Conservation (phyloP, 306 rosid species). For the Fragaria nilgerrensis region DNA sequence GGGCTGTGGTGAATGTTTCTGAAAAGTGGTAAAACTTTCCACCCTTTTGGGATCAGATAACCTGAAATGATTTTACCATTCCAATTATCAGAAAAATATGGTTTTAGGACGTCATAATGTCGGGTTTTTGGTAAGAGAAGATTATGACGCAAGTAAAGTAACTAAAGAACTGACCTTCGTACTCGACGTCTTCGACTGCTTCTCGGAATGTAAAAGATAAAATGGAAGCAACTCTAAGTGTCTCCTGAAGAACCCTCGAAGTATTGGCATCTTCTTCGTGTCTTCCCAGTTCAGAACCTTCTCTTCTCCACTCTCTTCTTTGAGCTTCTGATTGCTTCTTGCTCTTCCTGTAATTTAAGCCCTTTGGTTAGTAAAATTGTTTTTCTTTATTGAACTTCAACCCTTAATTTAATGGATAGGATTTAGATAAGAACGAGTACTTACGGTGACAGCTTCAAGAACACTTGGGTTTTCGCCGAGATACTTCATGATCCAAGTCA, state of each 20-base stretch:
- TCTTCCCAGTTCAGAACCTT: slow-evolving; percentile 72
- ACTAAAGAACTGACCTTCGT: slow-evolving; percentile 54
- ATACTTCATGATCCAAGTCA: slow-evolving; percentile 89
- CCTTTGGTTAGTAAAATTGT: neutral
- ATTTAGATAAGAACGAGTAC: slow-evolving; percentile 18
- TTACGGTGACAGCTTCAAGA: slow-evolving; percentile 81
- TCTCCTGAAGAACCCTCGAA: slow-evolving; percentile 84
- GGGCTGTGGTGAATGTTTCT: slow-evolving; percentile 93
- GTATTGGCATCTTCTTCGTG: slow-evolving; percentile 83
- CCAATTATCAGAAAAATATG: neutral
- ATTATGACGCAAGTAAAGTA: neutral
- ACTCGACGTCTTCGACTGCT: slow-evolving; percentile 88
- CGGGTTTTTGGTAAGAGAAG: too few relatives aligned
- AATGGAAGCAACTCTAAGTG: slow-evolving; percentile 87
- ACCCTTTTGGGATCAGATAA: slow-evolving; percentile 90
- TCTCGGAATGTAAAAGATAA: slow-evolving; percentile 94
- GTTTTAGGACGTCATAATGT: neutral
- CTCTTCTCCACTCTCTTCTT: slow-evolving; percentile 46
- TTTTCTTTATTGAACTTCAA: neutral
- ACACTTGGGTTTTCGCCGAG: slow-evolving; percentile 79
- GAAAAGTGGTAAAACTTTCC: slow-evolving; percentile 95
- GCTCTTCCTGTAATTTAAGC: slow-evolving; percentile 60
- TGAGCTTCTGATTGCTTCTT: slow-evolving; percentile 51
- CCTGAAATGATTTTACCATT: slow-evolving; percentile 37
- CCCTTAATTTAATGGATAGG: neutral